Evolutionary conservation across 2,329 filamentous ascomycete genomes (phyloP).

Genomic region (Didymella sp.): DNA sequence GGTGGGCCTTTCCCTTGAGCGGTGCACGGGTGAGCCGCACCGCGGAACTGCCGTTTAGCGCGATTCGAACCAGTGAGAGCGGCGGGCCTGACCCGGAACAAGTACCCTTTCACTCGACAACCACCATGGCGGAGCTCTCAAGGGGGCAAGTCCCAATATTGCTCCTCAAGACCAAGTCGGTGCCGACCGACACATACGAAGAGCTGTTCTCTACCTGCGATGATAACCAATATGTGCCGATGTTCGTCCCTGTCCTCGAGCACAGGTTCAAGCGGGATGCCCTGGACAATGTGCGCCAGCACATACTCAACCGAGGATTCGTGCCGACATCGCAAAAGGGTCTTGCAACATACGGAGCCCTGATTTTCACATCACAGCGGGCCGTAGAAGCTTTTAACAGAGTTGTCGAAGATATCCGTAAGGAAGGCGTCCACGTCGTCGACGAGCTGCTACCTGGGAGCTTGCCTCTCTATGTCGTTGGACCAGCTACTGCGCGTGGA

Average conservation of each 20-base stretch:
- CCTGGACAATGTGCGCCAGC: conserved; percentile 59
- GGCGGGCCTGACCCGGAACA: conserved; percentile 10
- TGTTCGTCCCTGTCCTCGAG: conserved; percentile 78
- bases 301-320: conserved; percentile 59
- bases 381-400: conserved; percentile 79
- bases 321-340: conserved; percentile 26
- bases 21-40: conserved; percentile 18
- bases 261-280: conserved; percentile 70
- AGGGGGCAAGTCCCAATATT: conserved; percentile 62
- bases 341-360: conserved; percentile 67
- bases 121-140: conserved; percentile 31
- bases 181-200: conserved; percentile 74
- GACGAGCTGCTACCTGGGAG: conserved; percentile 53
- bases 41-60: conserved; percentile 15
- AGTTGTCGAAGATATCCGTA: conserved; percentile 64
- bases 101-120: conserved; percentile 16
- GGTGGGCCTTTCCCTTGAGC: conserved; percentile 23
- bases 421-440: conserved; percentile 34
- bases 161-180: conserved; percentile 79
- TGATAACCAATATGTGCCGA: conserved; percentile 63
- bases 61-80: conserved; percentile 6
- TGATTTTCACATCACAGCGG: conserved; percentile 84
- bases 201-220: conserved; percentile 65
- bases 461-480: conserved; percentile 77
- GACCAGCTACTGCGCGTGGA: conserved; percentile 79